A percentile compares a stretch with the other conserved stretches of the same genome.
These are phyloP conservation scores for Fraxinus platypoda DNA, from an alignment of 305 asterid genomes.

Conservation along the genomic window DNA sequence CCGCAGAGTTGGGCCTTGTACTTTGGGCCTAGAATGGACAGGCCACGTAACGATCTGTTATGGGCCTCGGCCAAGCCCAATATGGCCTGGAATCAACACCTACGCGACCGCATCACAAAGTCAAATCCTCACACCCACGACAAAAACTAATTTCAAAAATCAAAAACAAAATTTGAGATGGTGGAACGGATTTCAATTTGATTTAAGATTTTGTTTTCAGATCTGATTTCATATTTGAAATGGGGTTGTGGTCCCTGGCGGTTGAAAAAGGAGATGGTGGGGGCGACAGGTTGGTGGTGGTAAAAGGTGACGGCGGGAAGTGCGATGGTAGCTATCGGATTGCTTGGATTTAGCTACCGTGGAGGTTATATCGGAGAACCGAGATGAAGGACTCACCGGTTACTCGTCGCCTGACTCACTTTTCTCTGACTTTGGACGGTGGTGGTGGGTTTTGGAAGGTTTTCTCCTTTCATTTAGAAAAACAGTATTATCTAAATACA, in stretches of 20 bases:
- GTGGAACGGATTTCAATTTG: neutral
- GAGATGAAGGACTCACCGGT: neutral
- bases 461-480: neutral
- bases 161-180: too few species aligned
- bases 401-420: neutral
- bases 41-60: too few species aligned
- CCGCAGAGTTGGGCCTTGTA: too few species aligned
- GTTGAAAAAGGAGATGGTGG: neutral
- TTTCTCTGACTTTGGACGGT: neutral
- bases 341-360: neutral
- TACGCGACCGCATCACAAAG: too few species aligned
- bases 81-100: too few species aligned
- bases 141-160: too few species aligned
- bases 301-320: neutral
- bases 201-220: too few species aligned
- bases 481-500: neutral
- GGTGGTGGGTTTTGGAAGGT: neutral
- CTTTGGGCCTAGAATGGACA: too few species aligned
- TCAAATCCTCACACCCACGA: too few species aligned
- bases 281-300: too few species aligned
- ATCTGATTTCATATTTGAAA: too few species aligned
- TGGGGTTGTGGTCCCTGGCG: neutral
- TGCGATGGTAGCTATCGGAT: neutral
- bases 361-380: neutral
- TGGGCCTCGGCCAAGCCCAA: too few species aligned